A percentile compares a stretch with the other conserved stretches of the same genome.
phyloP scores from a whole-genome alignment of 495 filamentous ascomycete genomes.

The Talaromyces trachyspermus region DNA sequence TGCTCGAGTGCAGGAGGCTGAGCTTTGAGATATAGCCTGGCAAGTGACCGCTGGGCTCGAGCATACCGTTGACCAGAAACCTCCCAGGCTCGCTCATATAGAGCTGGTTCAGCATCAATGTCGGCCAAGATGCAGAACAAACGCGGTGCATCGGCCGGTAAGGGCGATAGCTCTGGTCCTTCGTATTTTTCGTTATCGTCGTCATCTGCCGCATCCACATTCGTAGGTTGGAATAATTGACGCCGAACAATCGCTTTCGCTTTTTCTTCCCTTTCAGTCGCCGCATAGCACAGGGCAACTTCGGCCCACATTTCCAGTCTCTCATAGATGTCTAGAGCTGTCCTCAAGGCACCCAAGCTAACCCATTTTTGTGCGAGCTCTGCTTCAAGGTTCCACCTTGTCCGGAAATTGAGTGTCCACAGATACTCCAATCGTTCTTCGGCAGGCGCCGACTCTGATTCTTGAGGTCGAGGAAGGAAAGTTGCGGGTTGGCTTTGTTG shows the following conservation, averaged over 20 bases:
- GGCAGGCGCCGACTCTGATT: constrained; percentile 68
- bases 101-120: constrained; percentile 60
- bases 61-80: constrained; percentile 75
- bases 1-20: constrained; percentile 52
- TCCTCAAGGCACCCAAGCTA: constrained; percentile 73
- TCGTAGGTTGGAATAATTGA: constrained; percentile 63
- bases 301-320: constrained; percentile 93
- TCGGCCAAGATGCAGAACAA: constrained; percentile 94
- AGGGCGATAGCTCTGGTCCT: constrained; percentile 55
- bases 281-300: constrained; percentile 80
- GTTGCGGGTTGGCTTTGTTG: constrained; percentile 50
- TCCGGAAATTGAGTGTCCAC: constrained; percentile 72
- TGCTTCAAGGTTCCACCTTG: constrained; percentile 87
- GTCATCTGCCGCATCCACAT: constrained; percentile 27
- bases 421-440: constrained; percentile 73
- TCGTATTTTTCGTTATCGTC: constrained; percentile 49
- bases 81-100: constrained; percentile 85
- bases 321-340: constrained; percentile 94
- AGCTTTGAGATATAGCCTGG: constrained; percentile 60
- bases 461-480: constrained; percentile 75
- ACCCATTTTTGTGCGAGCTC: constrained; percentile 91
- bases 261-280: constrained; percentile 76
- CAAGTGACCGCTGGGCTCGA: constrained; percentile 80
- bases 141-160: constrained; percentile 77
- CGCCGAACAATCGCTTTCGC: constrained; percentile 65